Percentiles rank a stretch among this genome's conserved stretches.
Conservation (phyloP, 2,329 filamentous ascomycete genomes). For the Penicillium sclerotiorum region DNA sequence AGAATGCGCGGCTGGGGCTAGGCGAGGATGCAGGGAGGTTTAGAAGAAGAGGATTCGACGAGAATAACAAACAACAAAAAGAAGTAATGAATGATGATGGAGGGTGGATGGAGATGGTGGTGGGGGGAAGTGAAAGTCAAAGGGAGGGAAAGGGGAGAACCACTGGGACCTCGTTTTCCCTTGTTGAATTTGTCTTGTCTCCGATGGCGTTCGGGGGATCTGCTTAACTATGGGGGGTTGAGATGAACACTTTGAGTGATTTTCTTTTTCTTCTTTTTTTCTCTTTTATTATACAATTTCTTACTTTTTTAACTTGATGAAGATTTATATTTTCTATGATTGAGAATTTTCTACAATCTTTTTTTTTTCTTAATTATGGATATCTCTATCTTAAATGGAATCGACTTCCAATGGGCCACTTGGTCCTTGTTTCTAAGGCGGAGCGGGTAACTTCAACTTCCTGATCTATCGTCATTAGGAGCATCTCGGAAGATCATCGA, state of each 20-base stretch:
- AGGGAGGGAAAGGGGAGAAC: constrained; percentile 1
- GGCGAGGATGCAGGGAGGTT: constrained; percentile 28
- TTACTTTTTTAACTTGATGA: too few species aligned
- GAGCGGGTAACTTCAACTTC: too few species aligned
- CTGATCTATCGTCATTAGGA: too few species aligned
- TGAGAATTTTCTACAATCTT: too few species aligned
- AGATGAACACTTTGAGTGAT: too few species aligned
- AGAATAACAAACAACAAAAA: not conserved
- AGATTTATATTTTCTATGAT: too few species aligned
- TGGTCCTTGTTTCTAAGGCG: too few species aligned
- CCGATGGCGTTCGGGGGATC: constrained; percentile 4
- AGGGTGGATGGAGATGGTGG: not conserved
- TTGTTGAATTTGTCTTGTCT: not conserved
- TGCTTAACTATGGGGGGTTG: not conserved
- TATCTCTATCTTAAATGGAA: too few species aligned
- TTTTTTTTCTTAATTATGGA: too few species aligned
- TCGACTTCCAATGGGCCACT: too few species aligned
- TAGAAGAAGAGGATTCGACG: constrained; percentile 1
- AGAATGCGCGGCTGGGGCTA: constrained; percentile 30
- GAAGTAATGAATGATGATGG: not conserved
- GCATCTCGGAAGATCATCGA: too few species aligned
- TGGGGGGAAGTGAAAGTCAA: not conserved
- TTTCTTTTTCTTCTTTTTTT: not conserved
- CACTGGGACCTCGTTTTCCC: not conserved
- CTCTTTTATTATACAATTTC: not conserved